Evolutionary conservation across 2,329 filamentous ascomycete species (phyloP), one percentile per base, ranked within the genome.

Genomic region (Teratosphaeria zuluensis): DNA sequence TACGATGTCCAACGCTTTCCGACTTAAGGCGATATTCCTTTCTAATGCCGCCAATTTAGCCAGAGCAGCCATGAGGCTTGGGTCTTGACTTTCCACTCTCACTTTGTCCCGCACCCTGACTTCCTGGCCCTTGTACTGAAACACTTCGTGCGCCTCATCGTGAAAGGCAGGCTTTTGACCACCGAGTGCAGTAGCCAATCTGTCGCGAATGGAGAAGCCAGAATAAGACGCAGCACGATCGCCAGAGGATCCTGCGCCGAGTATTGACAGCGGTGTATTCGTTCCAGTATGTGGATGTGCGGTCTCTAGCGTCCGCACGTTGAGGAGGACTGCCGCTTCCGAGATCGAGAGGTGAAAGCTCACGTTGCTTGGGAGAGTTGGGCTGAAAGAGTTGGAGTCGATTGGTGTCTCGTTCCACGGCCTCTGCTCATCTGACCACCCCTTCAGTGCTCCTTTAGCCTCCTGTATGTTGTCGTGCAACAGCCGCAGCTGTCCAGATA

Each of bases 91-190:
- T 73, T 96, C 92, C 1, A 96, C 87, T 48, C 88, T 81, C 4
- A 96, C 83, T 76, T 96, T 96, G 72, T 96, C 92, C 65, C 87
- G 85, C 53, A 97, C 92, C 63, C 84, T 87, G 2, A 96, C 91
- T 61, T 94, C 85, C 58, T 84, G 80, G 4, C 83, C 82, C 14
- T 76, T 77, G 74, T 82, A 96, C 3, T 77, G 78, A 72, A 95
- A 96, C 0, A 88, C 77, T 42, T 85, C 81, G 61, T 92, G 88
- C 63, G 86, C 85, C 74, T 97, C 92, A 56, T 79, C 78, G 63
- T 80, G 78, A 6, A 68, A 65, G 12, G 74, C 76, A 2, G 70
- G 65, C 59, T 54, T 31, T 21, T 32, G 28, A 12, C 72, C 76
- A 14, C 77, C 77, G 1, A 80, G 68, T 4, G 78, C 78, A 2